phyloP scores from a whole-genome alignment of 2,329 filamentous ascomycete genomes.

The Colletotrichum noveboracense region DNA sequence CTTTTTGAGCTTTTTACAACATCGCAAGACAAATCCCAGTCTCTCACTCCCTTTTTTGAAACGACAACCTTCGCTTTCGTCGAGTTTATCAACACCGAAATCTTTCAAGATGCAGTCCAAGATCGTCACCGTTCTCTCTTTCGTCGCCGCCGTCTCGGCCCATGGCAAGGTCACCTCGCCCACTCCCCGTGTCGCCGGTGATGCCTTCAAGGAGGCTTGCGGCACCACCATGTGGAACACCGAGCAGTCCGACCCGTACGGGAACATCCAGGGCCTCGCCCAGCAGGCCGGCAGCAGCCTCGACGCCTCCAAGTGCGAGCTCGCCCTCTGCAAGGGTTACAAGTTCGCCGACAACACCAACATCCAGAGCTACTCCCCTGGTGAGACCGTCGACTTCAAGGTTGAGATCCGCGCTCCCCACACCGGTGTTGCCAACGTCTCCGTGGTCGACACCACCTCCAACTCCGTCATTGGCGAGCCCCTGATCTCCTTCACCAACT shows the following conservation, averaged over 20 bases:
- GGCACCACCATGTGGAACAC: slow-evolving; percentile 26
- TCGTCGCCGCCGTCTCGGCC: slow-evolving; percentile 23
- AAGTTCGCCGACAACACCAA: slow-evolving; percentile 36
- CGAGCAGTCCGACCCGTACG: slow-evolving; percentile 30
- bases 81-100: neutral
- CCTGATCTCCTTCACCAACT: slow-evolving; percentile 49
- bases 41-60: neutral
- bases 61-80: neutral
- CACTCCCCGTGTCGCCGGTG: slow-evolving; percentile 21
- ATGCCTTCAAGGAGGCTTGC: slow-evolving; percentile 27
- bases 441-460: slow-evolving; percentile 49
- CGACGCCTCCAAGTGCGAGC: slow-evolving; percentile 33
- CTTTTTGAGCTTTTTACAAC: slow-evolving; percentile 17
- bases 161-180: slow-evolving; percentile 26
- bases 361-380: slow-evolving; percentile 30
- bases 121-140: slow-evolving; percentile 22
- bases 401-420: slow-evolving; percentile 44
- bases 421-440: slow-evolving; percentile 48
- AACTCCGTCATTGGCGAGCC: slow-evolving; percentile 54
- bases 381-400: slow-evolving; percentile 39
- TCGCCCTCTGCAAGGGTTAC: slow-evolving; percentile 40
- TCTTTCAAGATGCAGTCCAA: slow-evolving; percentile 21
- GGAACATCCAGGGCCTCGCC: slow-evolving; percentile 41
- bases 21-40: slow-evolving; percentile 9
- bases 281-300: slow-evolving; percentile 32